Evolutionary conservation across 2,329 filamentous ascomycete species (phyloP), one percentile per base, ranked within the genome.

Genomic region (Hymenoscyphus albidus): DNA sequence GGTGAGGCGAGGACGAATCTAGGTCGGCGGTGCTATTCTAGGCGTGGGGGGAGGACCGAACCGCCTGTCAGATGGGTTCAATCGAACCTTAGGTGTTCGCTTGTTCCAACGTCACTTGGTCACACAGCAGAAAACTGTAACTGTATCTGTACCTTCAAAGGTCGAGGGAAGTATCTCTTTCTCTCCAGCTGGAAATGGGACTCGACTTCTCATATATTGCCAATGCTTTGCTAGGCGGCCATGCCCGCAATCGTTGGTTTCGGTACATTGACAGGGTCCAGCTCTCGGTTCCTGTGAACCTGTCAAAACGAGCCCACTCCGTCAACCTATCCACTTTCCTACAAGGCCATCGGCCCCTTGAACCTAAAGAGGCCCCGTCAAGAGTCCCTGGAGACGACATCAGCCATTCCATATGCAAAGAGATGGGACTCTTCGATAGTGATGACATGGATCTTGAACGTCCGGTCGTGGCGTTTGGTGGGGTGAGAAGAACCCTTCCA

Each of bases 171-270:
- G 48, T 7, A 54, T 27, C 18, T 54, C 48, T 54, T 22, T 3
- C 18, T 27, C 22, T 10, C 3, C n/a, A 54, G 18, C 18, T 27
- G 18, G 18, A 54, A 54, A 54, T 27, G 48, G 48, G 48, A 54
- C 18, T 54, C 18, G 48, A 54, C 48, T 54, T 54, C 48, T 54
- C 48, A 54, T 54, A 54, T 54, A 54, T 54, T 54, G 48, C 18
- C 9, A 54, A 27, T 54, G 48, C 48, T 51, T 9, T 48, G 18
- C 44, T 10, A 3, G 44, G 22, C 44, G 44, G 44, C 44, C 18
- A 51, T 51, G 44, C 44, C 44, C 44, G 44, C 18, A 27, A 9
- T 27, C 7, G n/a, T 51, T 51, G 35, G 35, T 35, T 35, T 35
- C 35, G 35, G 35, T 35, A 35, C 35, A 35, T 35, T 10, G 35